A percentile compares a stretch with the other conserved stretches of the same genome.
phyloP scores from a whole-genome alignment of 2,329 filamentous ascomycete species.

The Apiospora sp. region DNA sequence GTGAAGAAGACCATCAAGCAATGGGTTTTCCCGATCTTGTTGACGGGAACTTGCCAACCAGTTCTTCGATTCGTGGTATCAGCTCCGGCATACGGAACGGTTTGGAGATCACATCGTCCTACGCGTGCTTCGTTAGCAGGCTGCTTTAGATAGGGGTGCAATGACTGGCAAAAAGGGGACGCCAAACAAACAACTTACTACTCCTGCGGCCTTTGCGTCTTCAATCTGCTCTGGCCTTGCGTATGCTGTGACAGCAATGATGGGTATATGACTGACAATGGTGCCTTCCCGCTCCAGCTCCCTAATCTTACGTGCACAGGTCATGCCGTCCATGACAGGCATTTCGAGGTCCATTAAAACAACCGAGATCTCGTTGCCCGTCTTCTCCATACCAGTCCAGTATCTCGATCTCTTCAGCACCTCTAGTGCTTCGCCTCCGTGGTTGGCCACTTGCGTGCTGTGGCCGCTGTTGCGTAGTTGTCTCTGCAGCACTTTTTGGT shows the following conservation, averaged over 20 bases:
- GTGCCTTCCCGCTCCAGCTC: conserved; percentile 69
- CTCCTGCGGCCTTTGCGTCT: conserved; percentile 74
- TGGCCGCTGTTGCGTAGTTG: conserved; percentile 69
- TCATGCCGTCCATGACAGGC: conserved; percentile 84
- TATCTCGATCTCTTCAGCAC: conserved; percentile 63
- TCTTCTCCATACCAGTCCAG: conserved; percentile 58
- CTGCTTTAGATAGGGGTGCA: too few species aligned
- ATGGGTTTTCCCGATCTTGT: not conserved
- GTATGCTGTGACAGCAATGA: conserved; percentile 86
- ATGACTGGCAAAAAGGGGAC: not conserved
- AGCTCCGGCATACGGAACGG: conserved; percentile 80
- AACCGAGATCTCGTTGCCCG: conserved; percentile 65
- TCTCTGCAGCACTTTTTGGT: conserved; percentile 69
- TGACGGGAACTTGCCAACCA: conserved; percentile 45
- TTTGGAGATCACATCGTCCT: conserved; percentile 81
- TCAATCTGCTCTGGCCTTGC: conserved; percentile 77
- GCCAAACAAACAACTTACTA: conserved; percentile 58
- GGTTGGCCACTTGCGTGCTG: conserved; percentile 68
- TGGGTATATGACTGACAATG: conserved; percentile 73
- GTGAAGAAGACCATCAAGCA: not conserved
- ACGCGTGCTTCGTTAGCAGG: conserved; percentile 33
- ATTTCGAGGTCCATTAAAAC: conserved; percentile 86
- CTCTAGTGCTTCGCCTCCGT: conserved; percentile 69
- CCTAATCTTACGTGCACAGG: conserved; percentile 74
- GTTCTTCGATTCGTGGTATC: conserved; percentile 70